Percentiles rank a stretch among this genome's conserved stretches.
Evolutionary conservation across 768 basidiomycete genomes (phyloP).

Genomic region (Paxillus ammoniavirescens): DNA sequence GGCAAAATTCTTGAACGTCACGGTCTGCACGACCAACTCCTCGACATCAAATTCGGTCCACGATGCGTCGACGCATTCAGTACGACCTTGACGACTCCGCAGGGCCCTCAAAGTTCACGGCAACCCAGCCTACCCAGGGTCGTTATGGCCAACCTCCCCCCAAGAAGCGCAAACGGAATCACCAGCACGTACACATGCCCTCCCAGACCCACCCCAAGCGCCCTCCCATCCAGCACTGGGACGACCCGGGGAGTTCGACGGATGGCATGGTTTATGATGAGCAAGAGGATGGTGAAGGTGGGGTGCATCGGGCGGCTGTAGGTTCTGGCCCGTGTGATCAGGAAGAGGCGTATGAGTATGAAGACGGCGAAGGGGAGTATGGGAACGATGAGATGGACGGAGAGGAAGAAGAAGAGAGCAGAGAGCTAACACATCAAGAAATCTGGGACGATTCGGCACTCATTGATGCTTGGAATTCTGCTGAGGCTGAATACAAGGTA

Average conservation of each 20-base stretch:
- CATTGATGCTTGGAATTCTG: conserved; percentile 82
- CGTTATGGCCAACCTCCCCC: conserved; percentile 32
- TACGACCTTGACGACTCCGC: conserved; percentile 25
- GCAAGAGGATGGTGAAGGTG: conserved; percentile 3
- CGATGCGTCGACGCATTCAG: conserved; percentile 28
- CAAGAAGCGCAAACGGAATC: conserved; percentile 51
- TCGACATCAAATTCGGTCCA: background rate
- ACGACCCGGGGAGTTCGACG: conserved; percentile 35
- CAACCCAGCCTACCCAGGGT: background rate
- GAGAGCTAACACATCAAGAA: conserved; percentile 67
- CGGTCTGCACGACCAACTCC: background rate
- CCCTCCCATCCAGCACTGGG: conserved; percentile 40
- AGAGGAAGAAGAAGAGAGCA: conserved; percentile 51
- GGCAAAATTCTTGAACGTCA: no score
- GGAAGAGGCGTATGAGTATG: conserved; percentile 22
- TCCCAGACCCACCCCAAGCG: conserved; percentile 2
- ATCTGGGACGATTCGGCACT: conserved; percentile 87
- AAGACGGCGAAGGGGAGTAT: conserved; percentile 20
- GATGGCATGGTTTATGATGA: conserved; percentile 34
- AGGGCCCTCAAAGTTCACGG: conserved; percentile 7
- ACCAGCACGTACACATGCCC: background rate
- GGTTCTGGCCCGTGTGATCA: no score
- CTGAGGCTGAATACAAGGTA: conserved; percentile 77
- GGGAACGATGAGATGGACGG: conserved; percentile 27
- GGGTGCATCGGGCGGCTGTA: no score